phyloP scores from a whole-genome alignment of 2,329 filamentous ascomycete genomes.

The Penicillium sp. region DNA sequence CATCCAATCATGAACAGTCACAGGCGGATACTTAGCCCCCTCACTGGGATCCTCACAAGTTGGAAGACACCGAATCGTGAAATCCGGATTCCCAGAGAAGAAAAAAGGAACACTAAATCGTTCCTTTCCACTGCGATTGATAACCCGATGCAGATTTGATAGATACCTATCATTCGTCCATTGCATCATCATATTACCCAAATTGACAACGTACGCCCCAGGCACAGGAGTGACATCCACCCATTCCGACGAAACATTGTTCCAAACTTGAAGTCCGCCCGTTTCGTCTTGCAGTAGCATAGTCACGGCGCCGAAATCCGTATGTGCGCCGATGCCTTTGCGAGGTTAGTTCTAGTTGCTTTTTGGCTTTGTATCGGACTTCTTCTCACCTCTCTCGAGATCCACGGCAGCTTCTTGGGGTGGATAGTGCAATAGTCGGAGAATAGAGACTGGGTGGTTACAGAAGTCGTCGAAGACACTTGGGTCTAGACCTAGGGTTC shows the following conservation, averaged over 20 bases:
- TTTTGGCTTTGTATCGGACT: neutral
- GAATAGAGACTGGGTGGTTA: slow-evolving; percentile 25
- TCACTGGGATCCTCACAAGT: slow-evolving; percentile 15
- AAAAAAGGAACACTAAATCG: slow-evolving; percentile 32
- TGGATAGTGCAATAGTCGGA: slow-evolving; percentile 33
- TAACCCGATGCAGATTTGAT: slow-evolving; percentile 31
- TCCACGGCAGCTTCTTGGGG: slow-evolving; percentile 22
- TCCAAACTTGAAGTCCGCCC: slow-evolving; percentile 31
- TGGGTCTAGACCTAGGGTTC: slow-evolving; percentile 17
- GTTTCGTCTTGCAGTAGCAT: slow-evolving; percentile 32
- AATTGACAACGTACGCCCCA: slow-evolving; percentile 32
- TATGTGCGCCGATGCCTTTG: slow-evolving; percentile 33
- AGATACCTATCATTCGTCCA: slow-evolving; percentile 32
- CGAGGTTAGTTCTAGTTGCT: neutral
- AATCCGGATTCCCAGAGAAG: slow-evolving; percentile 29
- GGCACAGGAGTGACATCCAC: slow-evolving; percentile 25
- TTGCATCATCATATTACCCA: slow-evolving; percentile 33
- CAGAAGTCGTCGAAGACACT: slow-evolving; percentile 26
- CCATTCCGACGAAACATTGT: slow-evolving; percentile 23
- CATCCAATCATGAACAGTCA: slow-evolving; percentile 29
- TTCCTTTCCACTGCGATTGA: slow-evolving; percentile 27
- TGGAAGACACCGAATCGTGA: slow-evolving; percentile 24
- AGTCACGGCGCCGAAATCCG: slow-evolving; percentile 36
- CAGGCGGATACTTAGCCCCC: slow-evolving; percentile 23
- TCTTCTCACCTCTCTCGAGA: slow-evolving; percentile 20